Base-by-base conservation (phyloP, 2,329 filamentous ascomycete genomes). In the Diplodia mutila region DNA sequence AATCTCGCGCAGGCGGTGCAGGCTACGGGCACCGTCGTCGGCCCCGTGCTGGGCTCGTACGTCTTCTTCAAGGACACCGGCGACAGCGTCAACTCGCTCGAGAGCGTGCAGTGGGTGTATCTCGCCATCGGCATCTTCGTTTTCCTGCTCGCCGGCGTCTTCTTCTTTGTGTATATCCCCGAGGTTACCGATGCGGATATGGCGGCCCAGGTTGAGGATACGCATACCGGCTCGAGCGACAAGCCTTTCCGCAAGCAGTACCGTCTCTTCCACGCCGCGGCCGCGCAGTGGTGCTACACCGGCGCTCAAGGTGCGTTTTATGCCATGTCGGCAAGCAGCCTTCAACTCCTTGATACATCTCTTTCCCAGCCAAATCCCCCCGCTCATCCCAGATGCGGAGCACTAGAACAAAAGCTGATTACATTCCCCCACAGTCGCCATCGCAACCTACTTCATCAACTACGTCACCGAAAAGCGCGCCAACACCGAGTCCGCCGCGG, bases 251-350 rank as follows among this genome's bases (percentile, higher is more conserved):
- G 75, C 65, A 87, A 85, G 71, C 87, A 90, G 75, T 93, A 90
- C 77, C 87, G 87, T 27, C 83, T 94, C 2, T 93, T 93, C 83
- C 90, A 92, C 73, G 91, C 90, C 14, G 86, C 90, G 0, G 86
- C 89, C 71, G 89, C 90, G 0, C 91, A 94, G 71, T 94, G 94
- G 78, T 91, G 89, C 76, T 95, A 94, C 76, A 90, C 91, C 0
- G 91, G 91, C 57, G 87, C 90, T 0, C 93, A 97, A 73, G 65
- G 65, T 67, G 51, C 46, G 46, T 23, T 12, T 16, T 18, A 48
- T 23, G 18, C 49, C 34, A 12, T 37, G n/a, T n/a, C n/a, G n/a
- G n/a, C 11, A 14, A 14, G 34, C 34, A 14, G 34, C 34, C 34
- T 37, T 37, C 11, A 14, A 32, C 52, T 23, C 14, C 32, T 34